These are phyloP conservation scores for Rhodotorula taiwanensis DNA, from an alignment of 768 basidiomycete species.

Conservation along the genomic window DNA sequence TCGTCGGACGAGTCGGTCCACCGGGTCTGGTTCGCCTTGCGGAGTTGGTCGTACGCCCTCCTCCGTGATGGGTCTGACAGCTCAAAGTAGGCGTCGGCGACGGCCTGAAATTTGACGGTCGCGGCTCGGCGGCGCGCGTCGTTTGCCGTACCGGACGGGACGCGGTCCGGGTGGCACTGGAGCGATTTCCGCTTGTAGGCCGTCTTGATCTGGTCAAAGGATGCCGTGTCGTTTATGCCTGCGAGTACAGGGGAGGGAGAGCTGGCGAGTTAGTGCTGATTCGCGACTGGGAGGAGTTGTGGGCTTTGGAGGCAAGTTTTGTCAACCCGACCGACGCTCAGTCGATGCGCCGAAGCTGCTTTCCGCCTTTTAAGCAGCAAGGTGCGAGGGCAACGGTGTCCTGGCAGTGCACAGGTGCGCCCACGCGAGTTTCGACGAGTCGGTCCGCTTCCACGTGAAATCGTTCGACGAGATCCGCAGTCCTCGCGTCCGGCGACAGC, in stretches of 20 bases:
- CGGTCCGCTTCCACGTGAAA: background rate
- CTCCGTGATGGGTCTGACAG: constrained; percentile 15
- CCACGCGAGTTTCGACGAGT: background rate
- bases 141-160: constrained; percentile 14
- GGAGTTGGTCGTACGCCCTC: constrained; percentile 22
- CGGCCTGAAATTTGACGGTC: constrained; percentile 33
- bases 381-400: no score
- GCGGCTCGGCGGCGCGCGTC: constrained; percentile 17
- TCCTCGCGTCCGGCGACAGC: no score
- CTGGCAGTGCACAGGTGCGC: no score
- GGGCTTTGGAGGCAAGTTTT: no score
- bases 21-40: constrained; percentile 1
- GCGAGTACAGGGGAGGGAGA: background rate
- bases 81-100: constrained; percentile 35
- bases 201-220: constrained; percentile 34
- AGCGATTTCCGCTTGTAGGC: constrained; percentile 36
- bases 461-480: no score
- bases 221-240: constrained; percentile 11
- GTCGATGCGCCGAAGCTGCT: no score
- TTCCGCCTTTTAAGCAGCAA: no score
- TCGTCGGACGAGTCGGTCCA: constrained; percentile 3
- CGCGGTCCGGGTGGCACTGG: constrained; percentile 35
- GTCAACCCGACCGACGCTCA: no score
- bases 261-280: background rate
- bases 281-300: no score